A percentile compares a stretch with the other conserved stretches of the same genome.
These are phyloP conservation scores for Apiospora saccharicola DNA, from an alignment of 2,329 filamentous ascomycete species.

Conservation along the genomic window DNA sequence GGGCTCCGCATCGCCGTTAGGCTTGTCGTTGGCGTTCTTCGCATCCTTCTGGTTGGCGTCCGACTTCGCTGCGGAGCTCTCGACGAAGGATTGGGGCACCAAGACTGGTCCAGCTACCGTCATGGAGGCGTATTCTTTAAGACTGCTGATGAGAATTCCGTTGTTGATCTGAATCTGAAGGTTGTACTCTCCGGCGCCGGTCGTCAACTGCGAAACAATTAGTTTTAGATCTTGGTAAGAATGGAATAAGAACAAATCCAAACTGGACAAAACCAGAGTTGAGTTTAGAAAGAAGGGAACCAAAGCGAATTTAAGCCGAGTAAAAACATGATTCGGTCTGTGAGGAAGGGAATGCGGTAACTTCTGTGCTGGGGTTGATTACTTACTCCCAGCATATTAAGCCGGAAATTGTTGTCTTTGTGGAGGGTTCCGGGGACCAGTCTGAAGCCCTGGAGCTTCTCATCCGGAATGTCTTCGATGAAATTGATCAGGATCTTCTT, in stretches of 20 bases:
- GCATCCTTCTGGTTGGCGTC: background rate
- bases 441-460: background rate
- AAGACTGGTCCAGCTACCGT: background rate
- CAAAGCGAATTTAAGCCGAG: background rate
- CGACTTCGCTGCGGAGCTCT: background rate
- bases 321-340: background rate
- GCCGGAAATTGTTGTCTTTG: background rate
- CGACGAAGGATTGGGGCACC: background rate
- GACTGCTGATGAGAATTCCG: background rate
- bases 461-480: background rate
- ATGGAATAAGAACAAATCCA: background rate
- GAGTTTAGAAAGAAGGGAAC: background rate
- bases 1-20: background rate
- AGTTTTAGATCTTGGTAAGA: background rate
- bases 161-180: background rate
- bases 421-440: background rate
- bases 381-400: conserved; percentile 19
- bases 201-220: background rate
- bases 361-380: background rate
- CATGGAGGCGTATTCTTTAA: background rate
- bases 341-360: background rate
- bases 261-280: background rate
- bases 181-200: background rate
- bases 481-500: background rate
- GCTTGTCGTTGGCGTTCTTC: background rate